Percentiles rank a stretch among this genome's conserved stretches.
Conservation (phyloP, 129 eudicot genomes). For the Pulicaria dysenterica region DNA sequence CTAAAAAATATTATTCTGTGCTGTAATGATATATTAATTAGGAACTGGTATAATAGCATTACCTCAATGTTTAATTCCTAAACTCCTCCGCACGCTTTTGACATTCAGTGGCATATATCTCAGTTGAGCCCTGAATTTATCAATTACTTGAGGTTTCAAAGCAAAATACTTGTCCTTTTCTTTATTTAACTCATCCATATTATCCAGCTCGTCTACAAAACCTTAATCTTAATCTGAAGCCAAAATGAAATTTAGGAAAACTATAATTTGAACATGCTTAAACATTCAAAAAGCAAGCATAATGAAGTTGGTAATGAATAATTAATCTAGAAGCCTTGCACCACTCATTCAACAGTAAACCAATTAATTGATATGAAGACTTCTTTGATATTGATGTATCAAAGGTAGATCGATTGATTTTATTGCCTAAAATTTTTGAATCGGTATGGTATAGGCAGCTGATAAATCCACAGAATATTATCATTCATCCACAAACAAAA, state of each 20-base stretch:
- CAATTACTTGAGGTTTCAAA: conserved; percentile 41
- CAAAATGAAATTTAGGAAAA: background rate
- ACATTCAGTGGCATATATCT: conserved; percentile 29
- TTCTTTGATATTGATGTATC: too few relatives aligned
- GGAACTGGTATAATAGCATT: conserved; percentile 10
- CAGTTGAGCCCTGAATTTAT: conserved; percentile 40
- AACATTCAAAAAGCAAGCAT: too few relatives aligned
- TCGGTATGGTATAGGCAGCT: too few relatives aligned
- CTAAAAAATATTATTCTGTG: background rate
- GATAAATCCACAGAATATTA: too few relatives aligned
- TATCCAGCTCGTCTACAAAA: conserved; percentile 51
- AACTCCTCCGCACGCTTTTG: conserved; percentile 41
- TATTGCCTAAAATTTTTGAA: too few relatives aligned
- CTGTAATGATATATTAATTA: background rate
- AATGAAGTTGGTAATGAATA: too few relatives aligned
- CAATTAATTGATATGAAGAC: too few relatives aligned
- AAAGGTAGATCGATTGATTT: too few relatives aligned
- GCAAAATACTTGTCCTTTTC: conserved; percentile 40
- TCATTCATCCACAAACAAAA: too few relatives aligned
- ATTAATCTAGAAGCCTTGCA: too few relatives aligned
- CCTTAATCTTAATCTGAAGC: conserved; percentile 43
- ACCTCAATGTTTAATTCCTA: conserved; percentile 45
- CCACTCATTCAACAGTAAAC: too few relatives aligned
- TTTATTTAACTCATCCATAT: conserved; percentile 47
- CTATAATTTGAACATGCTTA: too few relatives aligned